Evolutionary conservation across 1,139 yeast species (phyloP).

Genomic region (Chernovozyma sophiae-reginae): DNA sequence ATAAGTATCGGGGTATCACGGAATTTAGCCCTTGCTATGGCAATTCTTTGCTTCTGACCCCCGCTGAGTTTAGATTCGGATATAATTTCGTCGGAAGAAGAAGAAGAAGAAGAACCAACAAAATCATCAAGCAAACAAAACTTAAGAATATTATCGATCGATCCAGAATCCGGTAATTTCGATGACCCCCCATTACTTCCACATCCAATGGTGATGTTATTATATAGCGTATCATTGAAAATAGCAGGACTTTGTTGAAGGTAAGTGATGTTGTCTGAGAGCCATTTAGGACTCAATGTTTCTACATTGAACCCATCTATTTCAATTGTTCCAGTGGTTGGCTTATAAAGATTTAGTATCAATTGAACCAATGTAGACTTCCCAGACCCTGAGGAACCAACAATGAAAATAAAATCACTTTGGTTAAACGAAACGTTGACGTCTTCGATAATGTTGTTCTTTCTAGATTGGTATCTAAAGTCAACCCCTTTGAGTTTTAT

Average conservation of each 20-base stretch:
- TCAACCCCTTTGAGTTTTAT: constrained; percentile 49
- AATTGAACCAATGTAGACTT: constrained; percentile 76
- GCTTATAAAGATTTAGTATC: constrained; percentile 54
- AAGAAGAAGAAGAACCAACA: constrained; percentile 37
- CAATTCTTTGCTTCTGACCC: constrained; percentile 82
- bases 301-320: constrained; percentile 52
- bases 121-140: constrained; percentile 50
- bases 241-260: constrained; percentile 69
- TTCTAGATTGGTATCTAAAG: constrained; percentile 62
- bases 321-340: constrained; percentile 44
- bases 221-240: constrained; percentile 58
- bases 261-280: constrained; percentile 60
- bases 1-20: constrained; percentile 71
- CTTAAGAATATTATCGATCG: constrained; percentile 44
- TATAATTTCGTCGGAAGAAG: constrained; percentile 49
- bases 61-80: constrained; percentile 69
- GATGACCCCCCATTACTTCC: neutral
- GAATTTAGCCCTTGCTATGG: constrained; percentile 76
- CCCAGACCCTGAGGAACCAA: constrained; percentile 91
- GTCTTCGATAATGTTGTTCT: constrained; percentile 41
- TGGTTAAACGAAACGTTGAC: constrained; percentile 44
- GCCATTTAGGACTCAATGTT: constrained; percentile 45
- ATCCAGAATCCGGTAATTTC: constrained; percentile 11
- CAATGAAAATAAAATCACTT: constrained; percentile 52
- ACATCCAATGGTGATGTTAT: constrained; percentile 54